Base-by-base conservation (phyloP, 177 flowering plant species). In the Vitis hybrid region DNA sequence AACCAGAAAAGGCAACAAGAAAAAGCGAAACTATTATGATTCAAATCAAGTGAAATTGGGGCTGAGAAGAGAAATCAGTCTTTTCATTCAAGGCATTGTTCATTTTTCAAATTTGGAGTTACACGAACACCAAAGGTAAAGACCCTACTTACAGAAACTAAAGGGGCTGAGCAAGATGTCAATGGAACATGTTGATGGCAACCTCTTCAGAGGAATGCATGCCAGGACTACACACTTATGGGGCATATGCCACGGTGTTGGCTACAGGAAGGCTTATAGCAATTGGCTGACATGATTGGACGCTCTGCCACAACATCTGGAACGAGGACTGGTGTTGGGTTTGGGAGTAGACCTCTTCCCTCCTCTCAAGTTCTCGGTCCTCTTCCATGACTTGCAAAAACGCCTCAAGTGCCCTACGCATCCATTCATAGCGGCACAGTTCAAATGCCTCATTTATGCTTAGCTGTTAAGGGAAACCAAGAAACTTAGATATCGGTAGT, bases 401-500 rank as follows among this genome's bases (percentile, higher is more conserved):
- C 45, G 52, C 62, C 8, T 79, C 63, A 8, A 91, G 84, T 34
- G 93, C 97, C 21, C 21, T 56, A 8, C 82, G 75, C 97, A 91
- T 91, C 97, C 97, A 91, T 14, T 87, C 87, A 68, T 91, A 90
- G 9, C 93, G 88, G 79, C 94, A 87, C 32, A 82, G 81, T 68
- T 72, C 68, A 64, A 75, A 82, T n/a, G 97, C 92, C 13, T 89
- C 91, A 55, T 67, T 64, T 30, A 81, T 62, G 58, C 70, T 78
- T 40, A 89, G 56, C 94, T 88, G 80, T 34, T 30, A 34, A 66
- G 1, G 54, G 56, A 49, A 67, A 56, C 3, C 17, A 60, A 2
- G 40, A 49, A 18, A n/a, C 34, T 14, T 15, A 34, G 10, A 67
- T 5, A 56, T 4, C 17, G 7, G 18, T 54, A 13, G 17, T 13